phyloP scores from a whole-genome alignment of 192 early-diverging fungal genomes.

The Backusella westeae region DNA sequence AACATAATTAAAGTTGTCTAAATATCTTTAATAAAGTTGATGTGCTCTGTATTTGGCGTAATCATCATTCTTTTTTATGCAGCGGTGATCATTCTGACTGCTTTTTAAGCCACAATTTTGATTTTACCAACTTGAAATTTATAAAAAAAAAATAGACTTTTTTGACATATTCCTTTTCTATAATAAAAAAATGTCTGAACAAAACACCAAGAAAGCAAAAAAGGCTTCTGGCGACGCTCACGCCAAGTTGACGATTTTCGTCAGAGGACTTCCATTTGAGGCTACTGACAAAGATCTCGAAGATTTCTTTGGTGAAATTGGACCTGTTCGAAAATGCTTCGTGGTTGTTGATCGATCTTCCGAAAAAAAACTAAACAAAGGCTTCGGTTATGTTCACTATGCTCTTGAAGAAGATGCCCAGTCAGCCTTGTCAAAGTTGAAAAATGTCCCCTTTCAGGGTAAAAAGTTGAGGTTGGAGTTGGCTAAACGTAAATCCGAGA shows the following conservation, averaged over 20 bases:
- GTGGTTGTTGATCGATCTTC: conserved; percentile 70
- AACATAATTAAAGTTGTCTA: no score
- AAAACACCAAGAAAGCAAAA: background rate
- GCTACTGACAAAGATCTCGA: conserved; percentile 83
- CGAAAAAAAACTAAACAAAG: conserved; percentile 61
- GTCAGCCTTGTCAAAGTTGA: conserved; percentile 73
- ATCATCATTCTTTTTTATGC: background rate
- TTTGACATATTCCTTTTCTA: background rate
- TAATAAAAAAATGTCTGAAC: conserved; percentile 1
- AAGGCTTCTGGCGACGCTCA: background rate
- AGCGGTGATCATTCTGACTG: background rate
- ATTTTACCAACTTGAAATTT: background rate
- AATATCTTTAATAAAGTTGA: no score
- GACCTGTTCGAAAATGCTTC: conserved; percentile 88
- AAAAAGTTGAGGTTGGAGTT: conserved; percentile 74
- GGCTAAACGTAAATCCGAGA: conserved; percentile 58
- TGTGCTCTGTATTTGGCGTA: no score
- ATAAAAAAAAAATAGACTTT: background rate
- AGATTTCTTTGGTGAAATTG: conserved; percentile 85
- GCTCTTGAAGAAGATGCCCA: conserved; percentile 76
- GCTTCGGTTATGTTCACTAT: conserved; percentile 93
- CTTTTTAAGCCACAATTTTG: background rate
- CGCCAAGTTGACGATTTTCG: conserved; percentile 77
- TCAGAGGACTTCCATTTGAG: conserved; percentile 80
- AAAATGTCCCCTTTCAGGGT: conserved; percentile 71